Percentiles rank a stretch among this genome's conserved stretches.
These are phyloP conservation scores for Ceratorhiza oryzae-sativae DNA, from an alignment of 1,284 basidiomycete genomes.

Conservation along the genomic window DNA sequence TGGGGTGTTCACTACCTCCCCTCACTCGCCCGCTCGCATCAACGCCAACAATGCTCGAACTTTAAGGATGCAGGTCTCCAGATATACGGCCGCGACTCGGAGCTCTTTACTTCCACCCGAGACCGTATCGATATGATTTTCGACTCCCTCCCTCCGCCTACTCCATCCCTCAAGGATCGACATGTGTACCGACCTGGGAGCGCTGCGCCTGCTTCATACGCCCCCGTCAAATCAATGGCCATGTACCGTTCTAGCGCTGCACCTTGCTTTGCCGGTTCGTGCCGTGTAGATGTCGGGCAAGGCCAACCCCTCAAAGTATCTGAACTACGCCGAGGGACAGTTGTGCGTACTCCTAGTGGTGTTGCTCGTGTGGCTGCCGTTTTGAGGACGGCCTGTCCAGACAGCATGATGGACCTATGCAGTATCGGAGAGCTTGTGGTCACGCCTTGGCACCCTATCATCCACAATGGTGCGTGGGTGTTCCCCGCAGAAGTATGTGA, in stretches of 20 bases:
- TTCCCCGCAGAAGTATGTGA: slow-evolving; percentile 44
- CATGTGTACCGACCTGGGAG: slow-evolving; percentile 20
- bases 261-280: slow-evolving; percentile 43
- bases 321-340: slow-evolving; percentile 37
- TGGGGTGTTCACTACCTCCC: slow-evolving; percentile 44
- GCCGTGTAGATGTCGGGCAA: slow-evolving; percentile 35
- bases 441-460: slow-evolving; percentile 45
- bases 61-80: slow-evolving; percentile 44
- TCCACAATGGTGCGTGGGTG: slow-evolving; percentile 39
- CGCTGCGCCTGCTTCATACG: slow-evolving; percentile 3
- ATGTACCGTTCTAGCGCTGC: slow-evolving; percentile 40
- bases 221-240: slow-evolving; percentile 36
- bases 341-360: slow-evolving; percentile 40
- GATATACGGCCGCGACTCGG: slow-evolving; percentile 42
- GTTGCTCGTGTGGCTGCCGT: slow-evolving; percentile 38
- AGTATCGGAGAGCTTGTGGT: slow-evolving; percentile 39
- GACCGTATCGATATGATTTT: slow-evolving; percentile 43
- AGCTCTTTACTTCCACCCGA: slow-evolving; percentile 39
- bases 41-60: slow-evolving; percentile 44
- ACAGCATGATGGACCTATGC: slow-evolving; percentile 31
- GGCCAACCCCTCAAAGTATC: slow-evolving; percentile 28
- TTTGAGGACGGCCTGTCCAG: slow-evolving; percentile 25
- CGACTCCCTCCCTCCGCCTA: slow-evolving; percentile 44
- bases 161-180: slow-evolving; percentile 37
- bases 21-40: slow-evolving; percentile 43